Conservation (phyloP, 1,139 yeast genomes). For the Geotrichum aggregatum region DNA sequence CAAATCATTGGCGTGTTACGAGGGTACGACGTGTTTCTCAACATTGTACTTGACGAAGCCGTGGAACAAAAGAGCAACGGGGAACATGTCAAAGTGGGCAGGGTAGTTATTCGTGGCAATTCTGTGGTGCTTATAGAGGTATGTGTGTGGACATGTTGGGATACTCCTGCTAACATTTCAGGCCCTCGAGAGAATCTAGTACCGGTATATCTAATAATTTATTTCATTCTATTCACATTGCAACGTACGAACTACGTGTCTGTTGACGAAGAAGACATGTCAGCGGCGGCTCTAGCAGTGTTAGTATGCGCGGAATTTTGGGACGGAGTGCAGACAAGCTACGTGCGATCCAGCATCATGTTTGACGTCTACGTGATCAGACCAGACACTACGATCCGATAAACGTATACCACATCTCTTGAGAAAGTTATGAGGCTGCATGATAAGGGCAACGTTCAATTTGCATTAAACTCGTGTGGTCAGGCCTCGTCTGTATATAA, state of each 20-base stretch:
- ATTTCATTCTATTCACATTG: constrained; percentile 3
- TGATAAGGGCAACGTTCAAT: no score
- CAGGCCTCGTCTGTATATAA: no score
- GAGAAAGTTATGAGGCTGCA: no score
- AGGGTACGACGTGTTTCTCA: constrained; percentile 77
- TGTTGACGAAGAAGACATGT: no score
- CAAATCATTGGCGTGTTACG: constrained; percentile 66
- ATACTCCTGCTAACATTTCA: neutral
- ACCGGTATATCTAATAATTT: neutral
- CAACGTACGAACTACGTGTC: constrained; percentile 3
- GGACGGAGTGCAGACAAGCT: no score
- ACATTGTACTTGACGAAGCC: constrained; percentile 70
- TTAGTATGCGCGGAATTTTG: no score
- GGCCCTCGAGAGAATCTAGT: constrained; percentile 33
- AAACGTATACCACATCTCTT: no score
- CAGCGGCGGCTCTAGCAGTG: constrained; percentile 4
- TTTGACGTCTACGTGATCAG: no score
- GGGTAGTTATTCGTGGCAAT: constrained; percentile 46
- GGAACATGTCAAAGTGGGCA: constrained; percentile 53
- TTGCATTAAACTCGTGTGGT: no score
- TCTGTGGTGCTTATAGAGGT: constrained; percentile 44
- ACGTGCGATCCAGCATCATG: no score
- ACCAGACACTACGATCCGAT: no score
- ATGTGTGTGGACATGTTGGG: neutral
- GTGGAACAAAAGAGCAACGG: constrained; percentile 55